A percentile compares a stretch with the other conserved stretches of the same genome.
Evolutionary conservation across 306 rosid species (phyloP).

Genomic region (Amphicarpaea edgeworthii): DNA sequence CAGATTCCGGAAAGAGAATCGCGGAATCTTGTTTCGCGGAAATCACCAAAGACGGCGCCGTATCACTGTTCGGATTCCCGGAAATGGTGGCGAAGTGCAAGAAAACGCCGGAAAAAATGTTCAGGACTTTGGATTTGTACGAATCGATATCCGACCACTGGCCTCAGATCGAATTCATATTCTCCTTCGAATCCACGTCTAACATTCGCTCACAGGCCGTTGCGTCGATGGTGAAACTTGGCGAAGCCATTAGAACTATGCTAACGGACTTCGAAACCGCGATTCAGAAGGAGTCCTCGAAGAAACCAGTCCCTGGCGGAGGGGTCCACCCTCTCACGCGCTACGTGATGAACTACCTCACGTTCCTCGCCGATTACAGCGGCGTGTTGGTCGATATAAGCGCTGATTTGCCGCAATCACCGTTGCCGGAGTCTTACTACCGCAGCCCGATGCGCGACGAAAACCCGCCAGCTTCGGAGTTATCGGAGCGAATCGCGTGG

Average conservation of each 20-base stretch:
- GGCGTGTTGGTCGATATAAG: slow-evolving; percentile 59
- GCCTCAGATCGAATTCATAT: slow-evolving; percentile 72
- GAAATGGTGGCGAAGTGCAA: slow-evolving; percentile 76
- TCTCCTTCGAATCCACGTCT: slow-evolving; percentile 70
- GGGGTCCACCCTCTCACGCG: slow-evolving; percentile 84
- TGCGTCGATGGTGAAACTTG: slow-evolving; percentile 53
- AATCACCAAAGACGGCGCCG: slow-evolving; percentile 64
- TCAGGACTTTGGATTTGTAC: slow-evolving; percentile 71
- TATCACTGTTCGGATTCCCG: slow-evolving; percentile 68
- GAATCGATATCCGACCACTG: slow-evolving; percentile 61
- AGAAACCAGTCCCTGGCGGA: slow-evolving; percentile 60
- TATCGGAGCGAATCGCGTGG: slow-evolving; percentile 71
- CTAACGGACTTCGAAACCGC: slow-evolving; percentile 73
- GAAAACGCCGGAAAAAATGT: slow-evolving; percentile 82
- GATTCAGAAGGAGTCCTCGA: slow-evolving; percentile 71
- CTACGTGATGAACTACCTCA: slow-evolving; percentile 81
- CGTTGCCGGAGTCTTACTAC: slow-evolving; percentile 72
- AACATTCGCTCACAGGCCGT: slow-evolving; percentile 57
- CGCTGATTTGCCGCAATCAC: slow-evolving; percentile 68
- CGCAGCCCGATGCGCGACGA: slow-evolving; percentile 51
- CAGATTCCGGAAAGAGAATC: slow-evolving; percentile 47
- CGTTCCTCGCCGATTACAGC: slow-evolving; percentile 70
- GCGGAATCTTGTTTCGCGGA: slow-evolving; percentile 68
- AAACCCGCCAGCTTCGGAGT: slow-evolving; percentile 37
- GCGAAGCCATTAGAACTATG: slow-evolving; percentile 56